Percentiles rank a stretch among this genome's conserved stretches.
Evolutionary conservation across 2,329 filamentous ascomycete genomes (phyloP).

Genomic region (Penicillium sp.): DNA sequence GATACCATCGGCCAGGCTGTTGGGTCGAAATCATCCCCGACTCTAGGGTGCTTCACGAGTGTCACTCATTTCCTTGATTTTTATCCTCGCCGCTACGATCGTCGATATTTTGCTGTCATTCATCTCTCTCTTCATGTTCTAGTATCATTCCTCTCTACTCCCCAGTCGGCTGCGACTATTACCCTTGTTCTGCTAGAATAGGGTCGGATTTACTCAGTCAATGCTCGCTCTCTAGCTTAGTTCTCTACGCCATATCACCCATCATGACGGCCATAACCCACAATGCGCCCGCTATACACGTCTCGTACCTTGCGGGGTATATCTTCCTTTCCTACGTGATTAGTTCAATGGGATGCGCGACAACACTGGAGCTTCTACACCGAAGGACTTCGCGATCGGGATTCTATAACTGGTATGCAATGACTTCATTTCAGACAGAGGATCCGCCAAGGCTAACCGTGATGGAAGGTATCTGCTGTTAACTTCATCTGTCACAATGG

Average conservation of each 20-base stretch:
- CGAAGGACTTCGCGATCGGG: slow-evolving; percentile 70
- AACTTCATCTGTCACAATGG: slow-evolving; percentile 69
- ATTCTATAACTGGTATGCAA: slow-evolving; percentile 66
- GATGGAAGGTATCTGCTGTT: slow-evolving; percentile 60
- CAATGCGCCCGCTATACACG: slow-evolving; percentile 12
- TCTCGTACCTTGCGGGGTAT: slow-evolving; percentile 58
- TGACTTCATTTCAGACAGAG: neutral
- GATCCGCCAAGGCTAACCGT: neutral
- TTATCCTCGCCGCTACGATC: neutral
- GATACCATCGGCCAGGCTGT: neutral
- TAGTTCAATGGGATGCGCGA: slow-evolving; percentile 74
- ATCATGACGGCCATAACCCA: slow-evolving; percentile 24
- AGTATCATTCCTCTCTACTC: neutral
- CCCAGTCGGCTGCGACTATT: neutral
- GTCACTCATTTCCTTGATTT: neutral
- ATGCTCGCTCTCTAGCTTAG: neutral
- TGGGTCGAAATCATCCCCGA: neutral
- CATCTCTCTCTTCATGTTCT: neutral
- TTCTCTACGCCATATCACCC: neutral
- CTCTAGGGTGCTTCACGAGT: neutral
- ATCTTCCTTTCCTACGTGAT: slow-evolving; percentile 68
- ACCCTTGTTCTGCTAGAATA: neutral
- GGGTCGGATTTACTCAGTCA: neutral
- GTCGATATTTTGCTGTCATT: neutral
- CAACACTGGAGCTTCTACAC: slow-evolving; percentile 80